These are phyloP conservation scores for Exophiala sp. DNA, from an alignment of 2,329 filamentous ascomycete species.

Conservation along the genomic window DNA sequence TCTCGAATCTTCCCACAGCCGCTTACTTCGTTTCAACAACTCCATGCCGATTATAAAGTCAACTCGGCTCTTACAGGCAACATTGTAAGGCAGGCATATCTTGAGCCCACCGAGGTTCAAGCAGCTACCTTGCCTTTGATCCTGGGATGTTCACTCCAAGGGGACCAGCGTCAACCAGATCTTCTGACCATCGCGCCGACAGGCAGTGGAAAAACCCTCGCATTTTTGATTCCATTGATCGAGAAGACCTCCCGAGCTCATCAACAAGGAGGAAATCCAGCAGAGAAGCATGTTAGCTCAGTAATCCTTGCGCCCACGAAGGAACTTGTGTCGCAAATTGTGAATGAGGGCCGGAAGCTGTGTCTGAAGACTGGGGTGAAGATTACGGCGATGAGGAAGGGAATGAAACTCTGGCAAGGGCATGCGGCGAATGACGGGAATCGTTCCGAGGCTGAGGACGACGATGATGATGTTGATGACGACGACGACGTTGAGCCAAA, in stretches of 20 bases:
- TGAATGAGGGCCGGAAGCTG: conserved; percentile 76
- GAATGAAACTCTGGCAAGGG: conserved; percentile 56
- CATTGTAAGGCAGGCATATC: conserved; percentile 75
- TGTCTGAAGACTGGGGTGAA: conserved; percentile 69
- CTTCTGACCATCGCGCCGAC: conserved; percentile 87
- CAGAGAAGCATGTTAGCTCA: conserved; percentile 57
- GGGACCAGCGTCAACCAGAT: conserved; percentile 50
- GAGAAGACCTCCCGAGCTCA: conserved; percentile 60
- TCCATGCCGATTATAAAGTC: conserved; percentile 66
- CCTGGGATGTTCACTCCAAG: conserved; percentile 44
- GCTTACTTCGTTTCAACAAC: conserved; percentile 66
- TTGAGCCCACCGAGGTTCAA: conserved; percentile 87
- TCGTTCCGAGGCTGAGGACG: conserved; percentile 34
- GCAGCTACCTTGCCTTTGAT: conserved; percentile 77
- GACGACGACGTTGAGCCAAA: conserved; percentile 34
- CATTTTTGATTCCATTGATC: conserved; percentile 82
- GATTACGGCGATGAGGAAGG: conserved; percentile 77
- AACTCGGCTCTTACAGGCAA: conserved; percentile 70
- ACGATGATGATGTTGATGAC: conserved; percentile 35
- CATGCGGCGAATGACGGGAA: conserved; percentile 34
- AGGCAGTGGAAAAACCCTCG: conserved; percentile 91
- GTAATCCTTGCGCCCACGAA: conserved; percentile 73
- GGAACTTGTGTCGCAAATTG: conserved; percentile 75
- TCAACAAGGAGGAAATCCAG: conserved; percentile 38
- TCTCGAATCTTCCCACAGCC: conserved; percentile 69